phyloP scores from a whole-genome alignment of 805 yeast species.

The Suhomyces xylopsoci region DNA sequence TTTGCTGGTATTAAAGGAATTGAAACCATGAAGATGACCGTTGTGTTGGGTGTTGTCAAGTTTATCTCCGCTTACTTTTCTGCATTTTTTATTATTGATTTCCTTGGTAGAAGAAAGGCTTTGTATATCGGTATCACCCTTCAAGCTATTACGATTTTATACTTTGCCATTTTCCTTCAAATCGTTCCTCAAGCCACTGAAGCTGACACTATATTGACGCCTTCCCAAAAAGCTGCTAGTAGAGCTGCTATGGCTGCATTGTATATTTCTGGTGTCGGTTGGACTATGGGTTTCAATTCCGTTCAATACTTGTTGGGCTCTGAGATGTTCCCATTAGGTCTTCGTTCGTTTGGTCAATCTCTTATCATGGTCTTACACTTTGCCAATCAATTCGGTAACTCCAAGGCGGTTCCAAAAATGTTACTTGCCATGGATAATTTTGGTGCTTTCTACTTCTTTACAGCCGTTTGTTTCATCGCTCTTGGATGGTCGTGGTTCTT shows the following conservation, averaged over 20 bases:
- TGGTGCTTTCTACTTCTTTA: slow-evolving; percentile 54
- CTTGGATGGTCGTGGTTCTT: slow-evolving; percentile 49
- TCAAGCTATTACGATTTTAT: slow-evolving; percentile 43
- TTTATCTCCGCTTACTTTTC: slow-evolving; percentile 45
- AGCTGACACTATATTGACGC: slow-evolving; percentile 24
- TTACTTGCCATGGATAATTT: slow-evolving; percentile 41
- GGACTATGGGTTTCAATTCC: slow-evolving; percentile 60
- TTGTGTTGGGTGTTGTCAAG: slow-evolving; percentile 53
- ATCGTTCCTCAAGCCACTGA: slow-evolving; percentile 44
- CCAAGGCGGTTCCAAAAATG: slow-evolving; percentile 55
- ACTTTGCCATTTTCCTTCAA: slow-evolving; percentile 45
- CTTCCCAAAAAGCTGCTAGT: slow-evolving; percentile 36
- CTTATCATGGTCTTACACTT: slow-evolving; percentile 55
- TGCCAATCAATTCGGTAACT: slow-evolving; percentile 55
- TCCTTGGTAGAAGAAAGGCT: slow-evolving; percentile 50
- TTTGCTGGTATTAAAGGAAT: slow-evolving; percentile 46
- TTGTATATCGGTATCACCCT: slow-evolving; percentile 47
- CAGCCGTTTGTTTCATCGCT: slow-evolving; percentile 40
- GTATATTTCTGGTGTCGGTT: slow-evolving; percentile 50
- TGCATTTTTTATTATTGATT: slow-evolving; percentile 54
- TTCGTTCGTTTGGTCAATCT: slow-evolving; percentile 49
- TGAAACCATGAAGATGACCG: slow-evolving; percentile 45
- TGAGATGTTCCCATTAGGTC: slow-evolving; percentile 52
- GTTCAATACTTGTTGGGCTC: slow-evolving; percentile 54
- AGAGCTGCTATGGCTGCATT: slow-evolving; percentile 50